Conservation (phyloP, 2,329 filamentous ascomycete species). For the Apiospora rasikravindrae region DNA sequence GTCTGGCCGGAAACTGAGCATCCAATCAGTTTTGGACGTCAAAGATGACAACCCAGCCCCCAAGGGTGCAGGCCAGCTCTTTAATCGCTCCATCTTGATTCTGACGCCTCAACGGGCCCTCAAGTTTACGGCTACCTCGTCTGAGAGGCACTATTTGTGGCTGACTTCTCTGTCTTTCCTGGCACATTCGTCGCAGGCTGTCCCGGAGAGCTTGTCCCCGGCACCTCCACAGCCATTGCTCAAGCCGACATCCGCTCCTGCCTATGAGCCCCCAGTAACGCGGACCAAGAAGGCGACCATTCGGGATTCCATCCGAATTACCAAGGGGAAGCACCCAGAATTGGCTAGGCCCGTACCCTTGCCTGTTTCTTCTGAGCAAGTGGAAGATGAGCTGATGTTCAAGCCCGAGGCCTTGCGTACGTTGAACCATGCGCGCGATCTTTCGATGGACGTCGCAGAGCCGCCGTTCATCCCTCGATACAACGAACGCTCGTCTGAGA, state of each 20-base stretch:
- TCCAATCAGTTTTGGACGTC: conserved; percentile 96
- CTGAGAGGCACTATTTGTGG: conserved; percentile 94
- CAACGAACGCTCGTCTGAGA: conserved; percentile 57
- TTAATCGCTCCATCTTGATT: conserved; percentile 94
- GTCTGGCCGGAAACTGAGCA: conserved; percentile 87
- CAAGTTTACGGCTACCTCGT: conserved; percentile 86
- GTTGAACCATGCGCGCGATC: conserved; percentile 52
- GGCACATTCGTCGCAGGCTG: conserved; percentile 82
- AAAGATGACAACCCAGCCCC: conserved; percentile 90
- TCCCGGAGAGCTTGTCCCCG: conserved; percentile 71
- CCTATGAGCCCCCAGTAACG: conserved; percentile 55
- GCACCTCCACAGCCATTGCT: conserved; percentile 45
- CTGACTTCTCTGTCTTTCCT: conserved; percentile 93
- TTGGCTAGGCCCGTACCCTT: conserved; percentile 36
- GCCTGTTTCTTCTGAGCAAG: conserved; percentile 32
- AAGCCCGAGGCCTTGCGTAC: conserved; percentile 39
- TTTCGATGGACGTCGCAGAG: conserved; percentile 67
- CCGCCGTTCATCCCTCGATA: conserved; percentile 76
- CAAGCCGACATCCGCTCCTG: conserved; percentile 53
- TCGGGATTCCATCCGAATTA: conserved; percentile 86
- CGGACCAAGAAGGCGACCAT: conserved; percentile 63
- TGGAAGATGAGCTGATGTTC: conserved; percentile 44
- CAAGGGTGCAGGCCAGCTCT: conserved; percentile 69
- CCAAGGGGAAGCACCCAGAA: conserved; percentile 70
- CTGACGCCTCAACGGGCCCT: conserved; percentile 90